Conservation (phyloP, 257 asterid genomes). For the Solanum virginianum region DNA sequence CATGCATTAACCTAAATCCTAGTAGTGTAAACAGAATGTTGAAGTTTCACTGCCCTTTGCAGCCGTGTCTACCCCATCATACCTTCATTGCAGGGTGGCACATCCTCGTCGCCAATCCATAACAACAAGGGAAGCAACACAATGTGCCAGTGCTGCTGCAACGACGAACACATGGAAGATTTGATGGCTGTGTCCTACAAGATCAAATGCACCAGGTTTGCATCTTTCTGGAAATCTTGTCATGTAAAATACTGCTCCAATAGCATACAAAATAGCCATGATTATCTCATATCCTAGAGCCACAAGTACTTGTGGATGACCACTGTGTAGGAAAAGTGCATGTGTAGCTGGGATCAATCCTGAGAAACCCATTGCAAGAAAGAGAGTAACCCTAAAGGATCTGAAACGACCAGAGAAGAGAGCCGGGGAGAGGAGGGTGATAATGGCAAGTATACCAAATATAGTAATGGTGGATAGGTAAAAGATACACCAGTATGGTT, state of each 20-base stretch:
- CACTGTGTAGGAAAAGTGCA: constrained; percentile 41
- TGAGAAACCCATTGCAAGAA: constrained; percentile 80
- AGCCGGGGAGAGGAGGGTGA: constrained; percentile 63
- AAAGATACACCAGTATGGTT: constrained; percentile 39
- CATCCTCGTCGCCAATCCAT: constrained; percentile 76
- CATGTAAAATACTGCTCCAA: constrained; percentile 56
- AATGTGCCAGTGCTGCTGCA: constrained; percentile 75
- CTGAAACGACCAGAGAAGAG: constrained; percentile 49
- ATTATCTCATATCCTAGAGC: constrained; percentile 62
- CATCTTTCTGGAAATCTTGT: constrained; percentile 81
- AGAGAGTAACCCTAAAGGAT: constrained; percentile 54
- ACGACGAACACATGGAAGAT: constrained; percentile 75
- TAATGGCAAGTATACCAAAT: constrained; percentile 38
- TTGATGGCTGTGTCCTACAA: constrained; percentile 92
- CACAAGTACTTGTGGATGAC: constrained; percentile 31
- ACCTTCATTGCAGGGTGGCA: constrained; percentile 1
- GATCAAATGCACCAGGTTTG: constrained; percentile 78
- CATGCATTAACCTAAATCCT: not conserved
- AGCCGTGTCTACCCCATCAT: not conserved
- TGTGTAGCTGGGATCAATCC: constrained; percentile 83
- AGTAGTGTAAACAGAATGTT: not conserved
- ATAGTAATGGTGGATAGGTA: constrained; percentile 58
- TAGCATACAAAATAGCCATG: constrained; percentile 65
- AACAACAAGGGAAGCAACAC: constrained; percentile 50
- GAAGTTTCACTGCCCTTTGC: not conserved